Percentiles rank a stretch among this genome's conserved stretches.
phyloP scores from a whole-genome alignment of 2,329 filamentous ascomycete genomes.

The Fusarium redolens region DNA sequence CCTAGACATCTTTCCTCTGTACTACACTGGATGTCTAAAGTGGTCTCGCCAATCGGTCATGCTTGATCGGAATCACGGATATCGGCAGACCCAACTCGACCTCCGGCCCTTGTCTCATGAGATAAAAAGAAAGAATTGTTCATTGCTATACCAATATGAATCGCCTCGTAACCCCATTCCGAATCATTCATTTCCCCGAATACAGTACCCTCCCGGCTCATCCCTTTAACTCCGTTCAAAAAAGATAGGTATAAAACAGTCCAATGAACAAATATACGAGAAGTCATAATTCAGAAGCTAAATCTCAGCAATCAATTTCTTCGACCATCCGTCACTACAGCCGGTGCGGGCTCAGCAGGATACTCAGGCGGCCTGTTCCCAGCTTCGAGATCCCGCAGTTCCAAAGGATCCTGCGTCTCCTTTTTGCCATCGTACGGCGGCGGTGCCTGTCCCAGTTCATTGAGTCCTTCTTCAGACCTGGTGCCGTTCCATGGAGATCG shows the following conservation, averaged over 20 bases:
- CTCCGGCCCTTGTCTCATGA: not conserved
- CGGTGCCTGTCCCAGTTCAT: conserved; percentile 73
- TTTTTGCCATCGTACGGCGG: conserved; percentile 66
- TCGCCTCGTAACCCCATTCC: not conserved
- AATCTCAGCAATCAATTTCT: conserved; percentile 16
- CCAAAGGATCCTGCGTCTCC: conserved; percentile 33
- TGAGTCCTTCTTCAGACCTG: conserved; percentile 64
- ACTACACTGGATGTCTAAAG: not conserved
- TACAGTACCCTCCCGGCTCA: too few relatives aligned
- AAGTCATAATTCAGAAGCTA: not conserved
- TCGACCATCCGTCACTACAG: conserved; percentile 35
- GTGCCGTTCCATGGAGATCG: conserved; percentile 44
- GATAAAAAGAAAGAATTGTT: not conserved
- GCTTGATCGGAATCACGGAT: not conserved
- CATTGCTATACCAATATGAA: not conserved
- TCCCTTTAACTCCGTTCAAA: conserved; percentile 1
- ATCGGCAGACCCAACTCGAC: not conserved
- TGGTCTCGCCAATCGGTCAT: not conserved
- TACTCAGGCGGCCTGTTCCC: conserved; percentile 47
- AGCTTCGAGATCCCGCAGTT: conserved; percentile 45
- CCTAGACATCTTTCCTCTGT: not conserved
- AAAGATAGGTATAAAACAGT: not conserved
- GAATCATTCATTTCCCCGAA: not conserved
- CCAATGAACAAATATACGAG: not conserved
- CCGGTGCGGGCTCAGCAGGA: conserved; percentile 41